Evolutionary conservation across 768 basidiomycete genomes (phyloP).

Genomic region (Mycena epipterygia): DNA sequence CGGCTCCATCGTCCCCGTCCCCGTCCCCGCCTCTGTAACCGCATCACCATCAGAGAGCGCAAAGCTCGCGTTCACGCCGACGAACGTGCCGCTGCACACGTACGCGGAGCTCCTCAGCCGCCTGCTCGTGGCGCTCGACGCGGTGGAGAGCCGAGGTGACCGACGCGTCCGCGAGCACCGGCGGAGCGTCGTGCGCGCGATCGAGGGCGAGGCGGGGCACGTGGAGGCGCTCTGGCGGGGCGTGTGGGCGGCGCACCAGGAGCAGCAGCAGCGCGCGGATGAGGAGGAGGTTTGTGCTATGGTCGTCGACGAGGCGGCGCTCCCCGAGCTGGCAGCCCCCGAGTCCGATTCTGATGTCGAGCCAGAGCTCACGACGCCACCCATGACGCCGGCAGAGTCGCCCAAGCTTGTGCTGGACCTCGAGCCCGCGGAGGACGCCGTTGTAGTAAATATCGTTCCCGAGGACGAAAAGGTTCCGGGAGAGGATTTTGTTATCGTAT

Average conservation of each 20-base stretch:
- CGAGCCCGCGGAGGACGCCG: slow-evolving; percentile 8
- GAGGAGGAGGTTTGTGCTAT: slow-evolving; percentile 30
- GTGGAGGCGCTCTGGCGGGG: slow-evolving; percentile 63
- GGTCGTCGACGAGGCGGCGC: slow-evolving; percentile 26
- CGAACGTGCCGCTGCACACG: slow-evolving; percentile 71
- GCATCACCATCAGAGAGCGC: slow-evolving; percentile 36
- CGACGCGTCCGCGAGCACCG: slow-evolving; percentile 64
- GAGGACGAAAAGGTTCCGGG: slow-evolving; percentile 15
- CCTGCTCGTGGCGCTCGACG: slow-evolving; percentile 76
- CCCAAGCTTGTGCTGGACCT: slow-evolving; percentile 5
- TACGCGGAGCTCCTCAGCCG: slow-evolving; percentile 75
- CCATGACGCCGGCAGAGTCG: slow-evolving; percentile 4
- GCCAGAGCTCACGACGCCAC: slow-evolving; percentile 19
- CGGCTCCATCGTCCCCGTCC: slow-evolving; percentile 45
- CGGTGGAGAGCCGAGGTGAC: slow-evolving; percentile 75
- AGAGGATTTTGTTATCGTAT: slow-evolving; percentile 30
- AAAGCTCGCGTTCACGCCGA: slow-evolving; percentile 72
- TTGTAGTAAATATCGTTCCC: background rate
- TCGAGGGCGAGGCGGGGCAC: slow-evolving; percentile 72
- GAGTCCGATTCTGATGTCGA: slow-evolving; percentile 32
- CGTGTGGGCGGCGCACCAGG: slow-evolving; percentile 47
- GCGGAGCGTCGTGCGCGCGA: slow-evolving; percentile 64
- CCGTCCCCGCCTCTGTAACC: slow-evolving; percentile 39
- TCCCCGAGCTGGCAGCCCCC: slow-evolving; percentile 18
- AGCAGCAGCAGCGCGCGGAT: slow-evolving; percentile 21